Evolutionary conservation across 352 stramenopile species (phyloP), one percentile per base, ranked within the genome.

Genomic region (Phytophthora crassamura): DNA sequence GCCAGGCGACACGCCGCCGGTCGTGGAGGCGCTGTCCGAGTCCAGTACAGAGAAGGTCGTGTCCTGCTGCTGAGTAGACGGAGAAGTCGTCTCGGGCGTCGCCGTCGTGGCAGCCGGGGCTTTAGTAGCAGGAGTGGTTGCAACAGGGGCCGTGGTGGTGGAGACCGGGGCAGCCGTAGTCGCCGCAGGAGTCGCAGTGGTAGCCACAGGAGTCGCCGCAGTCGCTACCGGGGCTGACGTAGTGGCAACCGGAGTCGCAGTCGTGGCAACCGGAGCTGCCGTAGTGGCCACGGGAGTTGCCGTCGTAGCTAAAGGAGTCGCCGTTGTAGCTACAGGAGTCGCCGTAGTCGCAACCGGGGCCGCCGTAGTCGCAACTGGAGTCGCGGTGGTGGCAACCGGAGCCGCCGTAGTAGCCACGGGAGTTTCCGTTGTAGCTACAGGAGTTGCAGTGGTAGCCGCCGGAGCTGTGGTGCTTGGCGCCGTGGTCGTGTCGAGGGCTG

Each of bases 401-500:
- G 58, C 47, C 8, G 32, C 46, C 0, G 57, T 35, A 42, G 62
- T 53, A 0, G 53, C 33, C 1, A 53, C 40, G 0, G 69, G 50
- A 5, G 64, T 36, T 9, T 40, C 11, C 2, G 67, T 51, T 1
- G 40, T n/a, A n/a, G n/a, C n/a, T n/a, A n/a, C n/a, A n/a, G n/a
- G n/a, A n/a, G n/a, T n/a, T n/a, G n/a, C n/a, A n/a, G n/a, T n/a
- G n/a, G n/a, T n/a, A n/a, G n/a, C n/a, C n/a, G n/a, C 25, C 3
- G 59, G 43, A 14, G 62, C 32, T 7, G 58, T 51, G 25, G 59
- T 50, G 4, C 61, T 63, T 10, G 52, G 52, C 10, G 43, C 30
- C 8, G 36, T 11, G 7, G 57, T 35, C 15, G 47, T 25, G 2
- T 57, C 65, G 46, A 84, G 63, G 33, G 75, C 50, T n/a, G 59